Evolutionary conservation across 2,329 filamentous ascomycete species (phyloP).

Genomic region (Ophiognomonia clavigignenti-juglandacearum): DNA sequence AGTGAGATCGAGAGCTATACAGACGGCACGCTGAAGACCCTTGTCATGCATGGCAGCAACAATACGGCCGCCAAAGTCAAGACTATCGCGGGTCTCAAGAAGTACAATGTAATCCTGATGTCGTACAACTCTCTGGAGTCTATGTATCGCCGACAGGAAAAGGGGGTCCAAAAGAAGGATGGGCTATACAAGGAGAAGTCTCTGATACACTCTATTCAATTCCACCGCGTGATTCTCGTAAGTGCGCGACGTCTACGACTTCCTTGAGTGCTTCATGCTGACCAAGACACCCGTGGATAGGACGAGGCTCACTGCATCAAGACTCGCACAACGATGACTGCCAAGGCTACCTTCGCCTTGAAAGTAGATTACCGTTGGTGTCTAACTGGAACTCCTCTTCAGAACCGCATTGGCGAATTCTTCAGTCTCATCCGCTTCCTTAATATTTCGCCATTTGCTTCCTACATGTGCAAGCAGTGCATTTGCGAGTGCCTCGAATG

Average conservation of each 20-base stretch:
- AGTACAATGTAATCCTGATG: slow-evolving; percentile 93
- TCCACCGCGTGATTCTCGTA: slow-evolving; percentile 78
- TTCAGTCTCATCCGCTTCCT: slow-evolving; percentile 93
- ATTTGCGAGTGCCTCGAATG: slow-evolving; percentile 78
- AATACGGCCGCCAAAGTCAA: slow-evolving; percentile 69
- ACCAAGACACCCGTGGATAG: not conserved
- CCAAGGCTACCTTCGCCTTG: slow-evolving; percentile 90
- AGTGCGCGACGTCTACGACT: not conserved
- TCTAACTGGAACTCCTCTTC: slow-evolving; percentile 87
- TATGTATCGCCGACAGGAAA: slow-evolving; percentile 85
- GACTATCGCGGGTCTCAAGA: slow-evolving; percentile 67
- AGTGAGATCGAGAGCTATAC: slow-evolving; percentile 78
- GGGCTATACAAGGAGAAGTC: slow-evolving; percentile 76
- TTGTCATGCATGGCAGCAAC: slow-evolving; percentile 87
- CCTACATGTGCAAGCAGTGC: slow-evolving; percentile 90
- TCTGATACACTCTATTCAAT: slow-evolving; percentile 77
- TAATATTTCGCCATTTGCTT: slow-evolving; percentile 81
- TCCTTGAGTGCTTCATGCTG: not conserved
- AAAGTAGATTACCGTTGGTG: slow-evolving; percentile 92
- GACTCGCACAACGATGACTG: slow-evolving; percentile 81
- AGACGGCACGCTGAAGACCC: slow-evolving; percentile 81
- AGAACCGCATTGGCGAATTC: slow-evolving; percentile 96
- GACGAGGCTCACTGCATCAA: slow-evolving; percentile 89
- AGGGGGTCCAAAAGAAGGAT: slow-evolving; percentile 78
- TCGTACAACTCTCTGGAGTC: slow-evolving; percentile 93